Percentiles rank a stretch among this genome's conserved stretches.
These are phyloP conservation scores for Dimocarpus longan DNA, from an alignment of 345 rosid genomes.

Conservation along the genomic window DNA sequence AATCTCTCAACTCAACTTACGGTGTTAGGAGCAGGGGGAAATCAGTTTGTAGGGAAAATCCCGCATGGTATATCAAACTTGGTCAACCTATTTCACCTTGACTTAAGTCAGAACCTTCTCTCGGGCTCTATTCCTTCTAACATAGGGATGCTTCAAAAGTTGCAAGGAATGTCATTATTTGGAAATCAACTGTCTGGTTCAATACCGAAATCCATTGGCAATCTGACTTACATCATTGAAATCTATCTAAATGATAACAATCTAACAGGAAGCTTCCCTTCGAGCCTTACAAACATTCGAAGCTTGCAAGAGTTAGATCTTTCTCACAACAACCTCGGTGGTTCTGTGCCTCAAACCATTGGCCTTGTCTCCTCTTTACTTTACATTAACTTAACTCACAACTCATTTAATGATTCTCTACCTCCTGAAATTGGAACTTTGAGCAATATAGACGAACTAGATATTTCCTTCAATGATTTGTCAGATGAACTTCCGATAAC, in stretches of 20 bases:
- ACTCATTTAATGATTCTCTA: too few relatives aligned
- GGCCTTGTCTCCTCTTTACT: constrained; percentile 22
- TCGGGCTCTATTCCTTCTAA: not conserved
- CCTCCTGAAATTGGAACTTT: too few relatives aligned
- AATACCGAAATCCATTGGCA: constrained; percentile 17
- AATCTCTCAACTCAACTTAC: constrained; percentile 26
- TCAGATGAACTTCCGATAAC: constrained; percentile 30
- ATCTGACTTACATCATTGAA: not conserved
- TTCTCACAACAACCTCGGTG: constrained; percentile 26
- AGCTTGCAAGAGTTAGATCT: not conserved
- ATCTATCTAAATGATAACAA: not conserved
- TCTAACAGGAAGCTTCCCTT: constrained; percentile 28
- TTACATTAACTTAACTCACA: constrained; percentile 14
- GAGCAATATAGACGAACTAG: too few relatives aligned
- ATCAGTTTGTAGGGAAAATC: constrained; percentile 17
- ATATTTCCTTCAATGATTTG: too few relatives aligned
- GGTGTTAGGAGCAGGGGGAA: not conserved
- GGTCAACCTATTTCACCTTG: not conserved
- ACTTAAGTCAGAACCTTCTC: not conserved
- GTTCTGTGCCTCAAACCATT: constrained; percentile 24
- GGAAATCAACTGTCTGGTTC: not conserved
- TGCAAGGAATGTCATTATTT: rapidly evolving
- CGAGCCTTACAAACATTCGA: constrained; percentile 9
- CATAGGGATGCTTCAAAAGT: constrained; percentile 10
- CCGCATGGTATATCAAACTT: constrained; percentile 20